Conservation (phyloP, 495 filamentous ascomycete genomes). For the Glarea lozoyensis region DNA sequence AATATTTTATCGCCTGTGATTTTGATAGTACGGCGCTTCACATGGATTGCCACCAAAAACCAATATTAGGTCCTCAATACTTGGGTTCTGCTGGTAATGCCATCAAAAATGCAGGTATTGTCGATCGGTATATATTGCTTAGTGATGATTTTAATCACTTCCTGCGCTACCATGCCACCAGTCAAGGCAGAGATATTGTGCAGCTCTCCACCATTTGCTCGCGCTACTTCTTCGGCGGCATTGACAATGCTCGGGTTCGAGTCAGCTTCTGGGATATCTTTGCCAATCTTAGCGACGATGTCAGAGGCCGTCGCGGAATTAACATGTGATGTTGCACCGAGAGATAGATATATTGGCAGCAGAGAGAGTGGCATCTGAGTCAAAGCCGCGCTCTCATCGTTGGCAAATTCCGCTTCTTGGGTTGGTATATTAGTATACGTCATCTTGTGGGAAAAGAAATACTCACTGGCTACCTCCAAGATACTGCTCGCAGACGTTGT, state of each 20-base stretch:
- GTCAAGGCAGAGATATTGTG: conserved; percentile 90
- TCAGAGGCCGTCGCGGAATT: conserved; percentile 36
- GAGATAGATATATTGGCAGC: conserved; percentile 71
- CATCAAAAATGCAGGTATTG: conserved; percentile 90
- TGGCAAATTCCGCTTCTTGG: conserved; percentile 14
- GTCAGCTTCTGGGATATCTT: conserved; percentile 34
- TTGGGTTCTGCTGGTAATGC: conserved; percentile 68
- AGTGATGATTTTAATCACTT: conserved; percentile 92
- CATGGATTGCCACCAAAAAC: neutral
- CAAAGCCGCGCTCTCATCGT: conserved; percentile 25
- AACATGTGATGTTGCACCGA: conserved; percentile 44
- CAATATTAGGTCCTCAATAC: conserved; percentile 41
- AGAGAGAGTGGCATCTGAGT: conserved; percentile 47
- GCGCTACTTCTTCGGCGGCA: conserved; percentile 56
- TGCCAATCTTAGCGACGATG: conserved; percentile 30
- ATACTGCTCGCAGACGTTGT: conserved; percentile 25
- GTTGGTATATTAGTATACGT: conserved; percentile 5
- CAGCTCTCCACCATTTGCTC: conserved; percentile 77
- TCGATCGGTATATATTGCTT: conserved; percentile 94
- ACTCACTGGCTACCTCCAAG: conserved; percentile 16
- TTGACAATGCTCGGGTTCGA: conserved; percentile 37
- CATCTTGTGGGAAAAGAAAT: conserved; percentile 4
- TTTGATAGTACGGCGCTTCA: conserved; percentile 7
- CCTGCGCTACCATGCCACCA: conserved; percentile 89
- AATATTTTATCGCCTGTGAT: conserved; percentile 9